Base-by-base conservation (phyloP, 768 basidiomycete genomes). In the Trametes sanguinea region DNA sequence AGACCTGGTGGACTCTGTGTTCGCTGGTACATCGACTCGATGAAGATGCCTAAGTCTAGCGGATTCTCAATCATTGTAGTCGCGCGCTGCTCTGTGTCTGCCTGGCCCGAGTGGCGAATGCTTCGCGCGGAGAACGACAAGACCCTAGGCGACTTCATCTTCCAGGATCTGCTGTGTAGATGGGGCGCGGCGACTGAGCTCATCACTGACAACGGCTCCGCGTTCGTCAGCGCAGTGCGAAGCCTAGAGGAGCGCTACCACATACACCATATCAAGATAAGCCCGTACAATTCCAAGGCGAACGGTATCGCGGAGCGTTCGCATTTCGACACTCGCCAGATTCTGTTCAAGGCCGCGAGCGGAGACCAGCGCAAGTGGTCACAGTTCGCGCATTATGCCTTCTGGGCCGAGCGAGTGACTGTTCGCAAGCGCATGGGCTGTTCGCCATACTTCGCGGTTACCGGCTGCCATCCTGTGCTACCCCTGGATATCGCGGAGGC, bases 141-240 rank as follows among this genome's bases (percentile, higher is more conserved):
- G 1, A 63, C 68, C 0, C 42, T 79, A 0, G 74, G 65, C 3
- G 51, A 67, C 29, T 80, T 72, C 45, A 65, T 81, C 32, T 75
- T 75, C 29, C 64, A 77, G 51, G 71, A 78, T 27, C 47, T n/a
- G n/a, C n/a, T n/a, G n/a, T n/a, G n/a, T n/a, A n/a, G n/a, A n/a
- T n/a, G n/a, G n/a, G n/a, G n/a, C 2, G 68, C 71, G 22, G 30
- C 79, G 0, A 16, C 10, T 0, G 67, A 75, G 29, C 76, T 82
- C 11, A 73, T 81, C 0, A 79, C 75, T 0, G 79, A 82, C 57
- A 83, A 82, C 60, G 69, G 76, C 0, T 60, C 72, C 1, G 68
- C 71, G 0, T 72, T 76, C 30, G 40, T 76, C 0, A 61, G 65
- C 0, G 65, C 68, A 30, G 58, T 74, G 0, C 33, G 66, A 0